phyloP scores from a whole-genome alignment of 73 alveolate species.

The Stentor coeruleus region DNA sequence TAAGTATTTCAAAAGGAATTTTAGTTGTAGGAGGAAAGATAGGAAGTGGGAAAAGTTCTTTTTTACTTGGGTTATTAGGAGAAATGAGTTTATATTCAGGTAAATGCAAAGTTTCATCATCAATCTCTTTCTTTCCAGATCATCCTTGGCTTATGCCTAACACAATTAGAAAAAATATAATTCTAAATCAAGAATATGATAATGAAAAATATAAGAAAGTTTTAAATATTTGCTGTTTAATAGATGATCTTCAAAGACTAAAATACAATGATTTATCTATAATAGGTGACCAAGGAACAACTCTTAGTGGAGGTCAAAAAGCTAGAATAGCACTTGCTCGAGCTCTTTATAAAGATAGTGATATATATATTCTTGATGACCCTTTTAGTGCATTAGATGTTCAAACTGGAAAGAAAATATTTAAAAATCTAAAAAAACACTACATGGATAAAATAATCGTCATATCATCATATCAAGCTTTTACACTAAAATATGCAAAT shows the following conservation, averaged over 20 bases:
- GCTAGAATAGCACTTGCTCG: conserved; percentile 78
- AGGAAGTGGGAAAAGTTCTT: conserved; percentile 50
- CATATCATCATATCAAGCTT: conserved; percentile 64
- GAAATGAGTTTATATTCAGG: conserved; percentile 35
- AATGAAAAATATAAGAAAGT: conserved; percentile 74
- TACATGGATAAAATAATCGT: too few species aligned
- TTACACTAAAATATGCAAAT: conserved; percentile 40
- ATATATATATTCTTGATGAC: conserved; percentile 39
- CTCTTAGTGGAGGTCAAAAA: conserved; percentile 96
- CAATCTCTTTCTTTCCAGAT: conserved; percentile 64
- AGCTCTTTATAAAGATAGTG: conserved; percentile 44
- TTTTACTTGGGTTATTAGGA: conserved; percentile 35
- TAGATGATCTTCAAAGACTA: conserved; percentile 75
- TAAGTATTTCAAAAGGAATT: neutral
- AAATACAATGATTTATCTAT: conserved; percentile 82
- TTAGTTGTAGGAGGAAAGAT: conserved; percentile 21
- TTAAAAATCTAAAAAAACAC: too few species aligned
- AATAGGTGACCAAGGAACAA: conserved; percentile 95
- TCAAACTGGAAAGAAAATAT: too few species aligned
- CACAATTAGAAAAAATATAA: conserved; percentile 88
- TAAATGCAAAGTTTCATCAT: conserved; percentile 32
- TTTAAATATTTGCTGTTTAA: conserved; percentile 71
- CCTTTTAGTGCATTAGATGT: conserved; percentile 60
- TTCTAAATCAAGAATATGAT: conserved; percentile 71
- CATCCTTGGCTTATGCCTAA: conserved; percentile 88